A percentile compares a stretch with the other conserved stretches of the same genome.
Conservation (phyloP, 352 stramenopile genomes). For the Pythium rishiriense region DNA sequence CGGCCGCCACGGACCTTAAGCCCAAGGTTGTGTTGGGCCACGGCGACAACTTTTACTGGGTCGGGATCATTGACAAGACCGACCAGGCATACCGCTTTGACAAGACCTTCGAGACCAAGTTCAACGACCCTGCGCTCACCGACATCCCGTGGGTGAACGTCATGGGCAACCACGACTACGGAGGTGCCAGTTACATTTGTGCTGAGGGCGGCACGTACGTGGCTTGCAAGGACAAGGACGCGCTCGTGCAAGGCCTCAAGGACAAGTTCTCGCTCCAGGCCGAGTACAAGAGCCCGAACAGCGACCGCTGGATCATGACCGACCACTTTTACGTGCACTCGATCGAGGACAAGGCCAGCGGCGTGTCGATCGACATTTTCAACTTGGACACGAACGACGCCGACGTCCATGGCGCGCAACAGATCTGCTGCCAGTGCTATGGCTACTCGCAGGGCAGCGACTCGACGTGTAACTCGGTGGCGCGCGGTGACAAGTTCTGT, state of each 20-base stretch:
- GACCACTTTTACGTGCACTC: constrained; percentile 85
- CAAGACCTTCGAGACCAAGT: constrained; percentile 82
- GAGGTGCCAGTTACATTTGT: constrained; percentile 78
- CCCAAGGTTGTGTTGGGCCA: constrained; percentile 66
- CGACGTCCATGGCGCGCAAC: constrained; percentile 55
- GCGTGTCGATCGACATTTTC: constrained; percentile 83
- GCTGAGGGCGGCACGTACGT: constrained; percentile 37
- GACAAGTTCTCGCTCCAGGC: constrained; percentile 75
- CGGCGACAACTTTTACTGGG: constrained; percentile 86
- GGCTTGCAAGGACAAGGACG: constrained; percentile 44
- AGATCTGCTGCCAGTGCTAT: constrained; percentile 86
- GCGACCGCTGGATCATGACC: constrained; percentile 78
- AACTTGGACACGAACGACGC: constrained; percentile 81
- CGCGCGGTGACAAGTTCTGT: constrained; percentile 50
- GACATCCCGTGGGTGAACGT: constrained; percentile 84
- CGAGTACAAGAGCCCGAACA: constrained; percentile 76
- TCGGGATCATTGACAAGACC: constrained; percentile 50
- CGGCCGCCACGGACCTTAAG: constrained; percentile 32
- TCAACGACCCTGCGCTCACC: constrained; percentile 41
- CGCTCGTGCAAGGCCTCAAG: constrained; percentile 51
- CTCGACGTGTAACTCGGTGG: constrained; percentile 56
- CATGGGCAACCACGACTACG: constrained; percentile 87
- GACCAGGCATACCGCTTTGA: constrained; percentile 73
- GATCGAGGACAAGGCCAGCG: constrained; percentile 51
- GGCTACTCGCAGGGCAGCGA: constrained; percentile 62